Evolutionary conservation across 305 asterid genomes (phyloP).

Genomic region (Rubia peregrina): DNA sequence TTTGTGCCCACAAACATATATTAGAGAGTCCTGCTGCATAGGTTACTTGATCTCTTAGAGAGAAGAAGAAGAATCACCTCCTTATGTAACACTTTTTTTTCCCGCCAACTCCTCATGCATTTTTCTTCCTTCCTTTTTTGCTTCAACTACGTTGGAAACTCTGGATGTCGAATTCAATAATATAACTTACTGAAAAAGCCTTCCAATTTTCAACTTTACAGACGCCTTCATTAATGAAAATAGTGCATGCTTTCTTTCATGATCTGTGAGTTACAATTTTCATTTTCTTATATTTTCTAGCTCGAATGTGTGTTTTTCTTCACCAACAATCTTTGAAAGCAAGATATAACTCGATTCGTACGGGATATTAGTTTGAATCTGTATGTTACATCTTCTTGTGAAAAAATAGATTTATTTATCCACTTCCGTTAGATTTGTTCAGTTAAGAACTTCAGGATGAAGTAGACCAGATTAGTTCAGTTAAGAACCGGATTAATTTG

Average conservation of each 20-base stretch:
- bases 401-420: too few relatives aligned
- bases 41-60: conserved; percentile 7
- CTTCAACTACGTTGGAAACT: neutral
- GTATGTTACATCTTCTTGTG: too few relatives aligned
- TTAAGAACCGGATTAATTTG: too few relatives aligned
- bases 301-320: too few relatives aligned
- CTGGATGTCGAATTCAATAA: conserved; percentile 6
- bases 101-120: neutral
- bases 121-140: neutral
- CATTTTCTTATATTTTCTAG: too few relatives aligned
- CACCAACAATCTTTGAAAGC: too few relatives aligned
- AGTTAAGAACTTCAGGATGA: too few relatives aligned
- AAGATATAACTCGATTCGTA: too few relatives aligned
- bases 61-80: conserved; percentile 1
- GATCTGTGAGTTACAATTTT: neutral
- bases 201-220: conserved; percentile 10
- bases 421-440: too few relatives aligned
- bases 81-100: conserved; percentile 5
- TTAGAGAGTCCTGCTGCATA: neutral
- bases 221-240: neutral
- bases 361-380: too few relatives aligned
- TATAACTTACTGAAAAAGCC: conserved; percentile 8
- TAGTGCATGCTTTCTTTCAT: neutral
- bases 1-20: neutral
- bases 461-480: too few relatives aligned